phyloP scores from a whole-genome alignment of 495 filamentous ascomycete genomes.

The Cladorrhinum samala region DNA sequence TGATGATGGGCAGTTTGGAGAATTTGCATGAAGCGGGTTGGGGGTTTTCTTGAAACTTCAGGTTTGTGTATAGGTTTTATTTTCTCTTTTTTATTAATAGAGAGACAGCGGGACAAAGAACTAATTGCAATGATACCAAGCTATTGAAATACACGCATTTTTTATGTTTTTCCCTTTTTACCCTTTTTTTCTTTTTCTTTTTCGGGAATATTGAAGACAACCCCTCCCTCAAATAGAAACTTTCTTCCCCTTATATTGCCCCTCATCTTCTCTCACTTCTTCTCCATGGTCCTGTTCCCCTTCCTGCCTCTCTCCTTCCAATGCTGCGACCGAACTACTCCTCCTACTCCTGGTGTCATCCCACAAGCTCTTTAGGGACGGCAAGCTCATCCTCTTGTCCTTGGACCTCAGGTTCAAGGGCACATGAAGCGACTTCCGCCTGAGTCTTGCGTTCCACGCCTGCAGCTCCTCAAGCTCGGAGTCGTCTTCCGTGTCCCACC shows the following conservation, averaged over 20 bases:
- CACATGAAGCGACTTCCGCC: conserved; percentile 6
- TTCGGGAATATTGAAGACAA: background rate
- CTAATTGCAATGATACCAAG: background rate
- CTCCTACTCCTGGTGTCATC: conserved; percentile 4
- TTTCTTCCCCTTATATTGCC: background rate
- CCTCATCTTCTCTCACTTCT: background rate
- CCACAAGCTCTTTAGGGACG: conserved; percentile 20
- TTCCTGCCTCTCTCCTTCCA: background rate
- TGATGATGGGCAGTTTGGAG: conserved; percentile 61
- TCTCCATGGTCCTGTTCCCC: background rate
- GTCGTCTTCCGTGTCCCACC: conserved; percentile 2
- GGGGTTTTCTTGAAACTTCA: background rate
- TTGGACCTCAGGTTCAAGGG: background rate
- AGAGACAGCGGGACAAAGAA: background rate
- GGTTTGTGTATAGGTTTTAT: background rate
- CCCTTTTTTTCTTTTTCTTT: background rate
- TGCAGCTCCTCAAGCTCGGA: background rate
- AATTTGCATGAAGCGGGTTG: conserved; percentile 44
- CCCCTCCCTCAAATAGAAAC: background rate
- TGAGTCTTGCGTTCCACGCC: background rate
- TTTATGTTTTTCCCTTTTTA: background rate
- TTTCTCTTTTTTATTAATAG: background rate
- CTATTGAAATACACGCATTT: background rate
- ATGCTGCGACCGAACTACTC: background rate
- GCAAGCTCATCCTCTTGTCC: conserved; percentile 29